These are phyloP conservation scores for Spergularia marina DNA, from an alignment of 148 eudicot genomes.

Conservation along the genomic window DNA sequence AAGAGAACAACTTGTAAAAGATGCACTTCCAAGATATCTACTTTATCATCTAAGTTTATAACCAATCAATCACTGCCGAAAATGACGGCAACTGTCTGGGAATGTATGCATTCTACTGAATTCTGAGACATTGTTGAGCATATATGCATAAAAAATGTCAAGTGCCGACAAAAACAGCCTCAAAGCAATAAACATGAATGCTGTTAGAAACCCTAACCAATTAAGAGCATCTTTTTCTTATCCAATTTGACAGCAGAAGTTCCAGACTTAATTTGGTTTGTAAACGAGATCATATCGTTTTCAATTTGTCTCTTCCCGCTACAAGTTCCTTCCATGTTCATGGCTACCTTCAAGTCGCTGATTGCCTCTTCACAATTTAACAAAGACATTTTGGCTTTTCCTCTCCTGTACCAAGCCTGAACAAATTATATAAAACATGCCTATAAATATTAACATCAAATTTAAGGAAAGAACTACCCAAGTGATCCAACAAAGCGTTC, in stretches of 20 bases:
- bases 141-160: not conserved
- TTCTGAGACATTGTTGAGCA: not conserved
- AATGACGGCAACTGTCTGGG: not conserved
- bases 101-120: not conserved
- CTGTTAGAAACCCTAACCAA: slow-evolving; percentile 31
- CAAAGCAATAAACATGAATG: not conserved
- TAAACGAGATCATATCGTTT: slow-evolving; percentile 44
- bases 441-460: not conserved
- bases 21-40: not conserved
- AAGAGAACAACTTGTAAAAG: not conserved
- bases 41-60: not conserved
- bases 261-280: slow-evolving; percentile 23
- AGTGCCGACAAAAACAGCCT: not conserved
- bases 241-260: slow-evolving; percentile 22
- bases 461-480: not conserved
- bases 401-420: slow-evolving; percentile 97
- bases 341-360: slow-evolving; percentile 52
- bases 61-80: not conserved
- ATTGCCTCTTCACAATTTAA: slow-evolving; percentile 57
- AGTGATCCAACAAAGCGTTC: not conserved
- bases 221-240: slow-evolving; percentile 25
- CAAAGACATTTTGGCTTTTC: slow-evolving; percentile 68
- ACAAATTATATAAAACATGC: slow-evolving; percentile 16
- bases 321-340: slow-evolving; percentile 51
- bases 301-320: slow-evolving; percentile 74